Base-by-base conservation (phyloP, 2,329 filamentous ascomycete species). In the Sporothrix pseudoabietina region DNA sequence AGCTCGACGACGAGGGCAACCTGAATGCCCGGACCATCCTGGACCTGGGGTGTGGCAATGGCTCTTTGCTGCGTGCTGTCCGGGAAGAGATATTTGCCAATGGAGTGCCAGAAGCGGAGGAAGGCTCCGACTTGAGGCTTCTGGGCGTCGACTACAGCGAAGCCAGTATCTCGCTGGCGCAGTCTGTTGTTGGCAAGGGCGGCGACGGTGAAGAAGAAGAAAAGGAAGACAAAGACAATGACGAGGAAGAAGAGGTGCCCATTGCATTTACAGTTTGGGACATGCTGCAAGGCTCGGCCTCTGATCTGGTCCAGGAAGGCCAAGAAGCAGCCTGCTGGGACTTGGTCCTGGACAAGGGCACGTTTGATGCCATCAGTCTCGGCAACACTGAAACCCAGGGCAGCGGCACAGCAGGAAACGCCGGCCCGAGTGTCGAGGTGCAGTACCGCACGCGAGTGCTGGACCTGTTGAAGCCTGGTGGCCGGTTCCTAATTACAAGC, bases 321-420 rank as follows among this genome's bases (percentile, higher is more conserved):
- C 35, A 35, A 32, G 26, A 26, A 9, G 8, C 70, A 14, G 49
- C 74, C 0, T 92, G 92, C 0, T 98, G 94, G 84, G 94, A 98
- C 81, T 89, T 98, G 0, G 91, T 98, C 0, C 87, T 98, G n/a
- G 96, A 99, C 82, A 99, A 99, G 83, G 96, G 96, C 61, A 99
- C 96, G 0, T 99, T 98, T 80, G 96, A 99, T 84, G 96, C 96
- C 12, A 92, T 99, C 47, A 94, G 90, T 69, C 84, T 98, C n/a
- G 88, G 86, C 71, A 85, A 86, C 73, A 89, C 90, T 10, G 22
- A 22, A 5, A 39, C 35, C 22, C 30, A 30, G 6, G 54, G 69
- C 14, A 6, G 7, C 47, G 35, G 14, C 14, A 30, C 35, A 30
- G 14, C 35, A 39, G 14, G 32, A 47, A 47, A 79, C 71, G 79